These are phyloP conservation scores for Graphilbum ipis-grandicollis DNA, from an alignment of 2,329 filamentous ascomycete species.

Conservation along the genomic window DNA sequence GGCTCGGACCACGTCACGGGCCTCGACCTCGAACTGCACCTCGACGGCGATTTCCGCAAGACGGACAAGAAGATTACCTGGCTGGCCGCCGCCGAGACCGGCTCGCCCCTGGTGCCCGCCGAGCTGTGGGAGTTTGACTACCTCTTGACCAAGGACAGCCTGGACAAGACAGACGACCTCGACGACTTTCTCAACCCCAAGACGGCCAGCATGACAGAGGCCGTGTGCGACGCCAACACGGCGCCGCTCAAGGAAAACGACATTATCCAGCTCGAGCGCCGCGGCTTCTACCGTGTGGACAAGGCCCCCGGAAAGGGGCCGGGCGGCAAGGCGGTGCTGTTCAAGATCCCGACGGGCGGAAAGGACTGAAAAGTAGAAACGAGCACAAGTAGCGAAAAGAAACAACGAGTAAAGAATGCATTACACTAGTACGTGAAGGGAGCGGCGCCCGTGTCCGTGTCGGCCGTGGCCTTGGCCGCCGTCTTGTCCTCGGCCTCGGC, in stretches of 20 bases:
- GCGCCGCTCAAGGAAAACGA: conserved; percentile 65
- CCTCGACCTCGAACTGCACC: conserved; percentile 71
- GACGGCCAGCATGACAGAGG: conserved; percentile 58
- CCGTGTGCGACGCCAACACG: conserved; percentile 68
- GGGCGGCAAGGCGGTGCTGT: conserved; percentile 26
- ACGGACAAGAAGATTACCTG: conserved; percentile 96
- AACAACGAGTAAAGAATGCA: too few relatives aligned
- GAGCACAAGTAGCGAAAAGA: background rate
- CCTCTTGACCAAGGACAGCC: conserved; percentile 85
- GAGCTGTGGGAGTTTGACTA: conserved; percentile 93
- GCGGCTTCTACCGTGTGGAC: conserved; percentile 83
- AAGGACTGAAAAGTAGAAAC: background rate
- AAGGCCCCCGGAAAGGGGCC: conserved; percentile 34
- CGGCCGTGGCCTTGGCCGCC: background rate
- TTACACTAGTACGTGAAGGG: too few relatives aligned
- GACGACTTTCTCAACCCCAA: conserved; percentile 67
- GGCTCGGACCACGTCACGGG: conserved; percentile 43
- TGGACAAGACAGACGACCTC: conserved; percentile 72
- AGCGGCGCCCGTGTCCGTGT: too few relatives aligned
- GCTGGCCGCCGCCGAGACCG: conserved; percentile 58
- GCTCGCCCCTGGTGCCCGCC: conserved; percentile 60
- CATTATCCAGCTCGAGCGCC: conserved; percentile 88
- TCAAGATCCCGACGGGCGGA: background rate
- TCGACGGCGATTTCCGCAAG: conserved; percentile 84
- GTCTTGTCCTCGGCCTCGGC: background rate